Base-by-base conservation (phyloP, 768 basidiomycete genomes). In the Tubosaeta sp. region DNA sequence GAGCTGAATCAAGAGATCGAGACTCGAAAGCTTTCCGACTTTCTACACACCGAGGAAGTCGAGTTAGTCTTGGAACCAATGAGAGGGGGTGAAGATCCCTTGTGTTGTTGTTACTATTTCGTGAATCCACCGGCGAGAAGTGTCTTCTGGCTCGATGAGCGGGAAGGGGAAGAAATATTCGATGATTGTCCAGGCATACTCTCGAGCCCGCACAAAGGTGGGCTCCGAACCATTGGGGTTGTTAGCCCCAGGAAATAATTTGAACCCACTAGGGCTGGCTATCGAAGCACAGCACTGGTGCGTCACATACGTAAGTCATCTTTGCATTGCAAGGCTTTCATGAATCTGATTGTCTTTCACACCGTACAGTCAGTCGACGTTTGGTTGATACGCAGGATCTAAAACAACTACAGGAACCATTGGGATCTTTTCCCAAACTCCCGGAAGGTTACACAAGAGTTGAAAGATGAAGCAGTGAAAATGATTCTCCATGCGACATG, bases 101-200 rank as follows among this genome's bases (percentile, higher is more conserved):
- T 62, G 17, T 66, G 68, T 58, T 55, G 73, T 54, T 29, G 29
- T 9, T 83, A 83, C 60, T 83, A 82, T 57, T 80, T 78, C 51
- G 78, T 74, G 26, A 71, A 81, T 55, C 80, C 82, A 42, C 22
- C 57, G 1, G 63, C 66, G 0, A 74, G 78, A 17, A 61, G 68
- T 16, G 64, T 84, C 11, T 85, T 85, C 55, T 86, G 79, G 74
- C 50, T 83, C 32, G 74, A 83, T 42, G 55, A 68, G 0, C 77
- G 73, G 50, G 60, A 74, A 0, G 70, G 74, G 1, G 39, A 50
- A 0, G 48, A 64, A 9, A 60, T 82, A 34, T 57, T 71, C 33
- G 31, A 32, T 19, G 59, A 64, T 9, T 67, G 67, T 39, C 51
- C 17, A 43, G 65, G 67, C 4, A 13, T 8, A 0, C 17, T 62